Conservation (phyloP, 345 rosid species). For the Jatropha curcas region DNA sequence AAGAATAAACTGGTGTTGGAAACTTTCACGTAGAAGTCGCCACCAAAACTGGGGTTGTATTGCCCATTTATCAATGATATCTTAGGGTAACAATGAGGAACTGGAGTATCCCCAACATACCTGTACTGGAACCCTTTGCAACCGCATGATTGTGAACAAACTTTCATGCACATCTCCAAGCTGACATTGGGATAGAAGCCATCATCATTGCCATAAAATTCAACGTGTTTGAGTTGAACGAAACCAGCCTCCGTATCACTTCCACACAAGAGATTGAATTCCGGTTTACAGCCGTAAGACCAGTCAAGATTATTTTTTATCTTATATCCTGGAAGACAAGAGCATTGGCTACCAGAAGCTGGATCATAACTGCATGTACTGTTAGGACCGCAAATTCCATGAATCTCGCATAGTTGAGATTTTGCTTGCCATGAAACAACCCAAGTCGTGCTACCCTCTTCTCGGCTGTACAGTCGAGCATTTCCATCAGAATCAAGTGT, state of each 20-base stretch:
- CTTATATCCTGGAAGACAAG: conserved; percentile 37
- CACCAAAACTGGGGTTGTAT: neutral
- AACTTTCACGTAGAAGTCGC: conserved; percentile 12
- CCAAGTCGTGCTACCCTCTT: conserved; percentile 14
- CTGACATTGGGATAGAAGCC: neutral
- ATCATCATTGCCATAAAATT: conserved; percentile 12
- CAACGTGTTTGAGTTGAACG: conserved; percentile 9
- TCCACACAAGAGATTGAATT: conserved; percentile 21
- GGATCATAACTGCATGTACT: conserved; percentile 31
- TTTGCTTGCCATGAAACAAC: conserved; percentile 28
- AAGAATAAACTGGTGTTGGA: neutral
- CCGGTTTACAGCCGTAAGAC: conserved; percentile 34
- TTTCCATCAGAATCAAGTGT: conserved; percentile 42
- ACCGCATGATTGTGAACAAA: conserved; percentile 1
- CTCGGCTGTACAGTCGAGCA: conserved; percentile 32
- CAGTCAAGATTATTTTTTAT: conserved; percentile 22
- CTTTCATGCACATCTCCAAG: neutral
- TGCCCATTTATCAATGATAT: neutral
- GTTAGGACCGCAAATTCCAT: conserved; percentile 38
- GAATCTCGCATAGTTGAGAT: conserved; percentile 16
- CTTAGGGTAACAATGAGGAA: conserved; percentile 13
- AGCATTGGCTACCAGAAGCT: conserved; percentile 27
- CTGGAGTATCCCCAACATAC: neutral
- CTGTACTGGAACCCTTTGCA: conserved; percentile 10
- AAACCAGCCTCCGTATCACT: conserved; percentile 6